A percentile compares a stretch with the other conserved stretches of the same genome.
phyloP scores from a whole-genome alignment of 2,329 filamentous ascomycete species.

The Trichoderma sp. region DNA sequence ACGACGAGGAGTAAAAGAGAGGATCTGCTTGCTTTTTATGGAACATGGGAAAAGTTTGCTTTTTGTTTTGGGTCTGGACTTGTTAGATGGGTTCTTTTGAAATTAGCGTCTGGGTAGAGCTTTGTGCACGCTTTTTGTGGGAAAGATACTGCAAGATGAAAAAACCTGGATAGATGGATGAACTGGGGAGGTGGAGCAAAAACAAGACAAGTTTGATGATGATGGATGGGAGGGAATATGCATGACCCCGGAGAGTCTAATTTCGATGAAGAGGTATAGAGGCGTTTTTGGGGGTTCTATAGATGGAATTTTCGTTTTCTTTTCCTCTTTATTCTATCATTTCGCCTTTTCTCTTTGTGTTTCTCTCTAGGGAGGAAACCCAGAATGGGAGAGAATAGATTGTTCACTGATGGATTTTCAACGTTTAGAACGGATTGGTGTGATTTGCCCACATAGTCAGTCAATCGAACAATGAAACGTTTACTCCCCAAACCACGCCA shows the following conservation, averaged over 20 bases:
- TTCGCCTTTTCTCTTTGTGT: too few relatives aligned
- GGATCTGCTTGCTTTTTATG: neutral
- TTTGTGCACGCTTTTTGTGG: neutral
- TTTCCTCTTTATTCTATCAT: neutral
- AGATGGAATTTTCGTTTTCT: conserved; percentile 13
- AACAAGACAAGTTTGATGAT: neutral
- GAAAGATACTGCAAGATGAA: too few relatives aligned
- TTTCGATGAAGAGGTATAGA: conserved; percentile 29
- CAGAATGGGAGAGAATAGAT: conserved; percentile 1
- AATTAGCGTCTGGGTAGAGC: neutral
- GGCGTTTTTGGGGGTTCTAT: conserved; percentile 28
- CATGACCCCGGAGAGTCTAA: conserved; percentile 6
- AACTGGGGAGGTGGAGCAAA: too few relatives aligned
- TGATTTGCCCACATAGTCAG: too few relatives aligned
- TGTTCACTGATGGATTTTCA: neutral
- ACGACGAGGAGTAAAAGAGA: conserved; percentile 60
- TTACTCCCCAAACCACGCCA: neutral
- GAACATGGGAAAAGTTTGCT: neutral
- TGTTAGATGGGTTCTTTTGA: neutral
- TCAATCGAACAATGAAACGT: neutral
- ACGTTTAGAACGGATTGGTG: too few relatives aligned
- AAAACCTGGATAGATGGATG: neutral
- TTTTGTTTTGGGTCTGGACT: neutral
- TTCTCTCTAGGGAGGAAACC: too few relatives aligned
- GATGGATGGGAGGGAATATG: conserved; percentile 6